Evolutionary conservation across 345 rosid species (phyloP), one percentile per base, ranked within the genome.

Genomic region (Murraya koenigii): DNA sequence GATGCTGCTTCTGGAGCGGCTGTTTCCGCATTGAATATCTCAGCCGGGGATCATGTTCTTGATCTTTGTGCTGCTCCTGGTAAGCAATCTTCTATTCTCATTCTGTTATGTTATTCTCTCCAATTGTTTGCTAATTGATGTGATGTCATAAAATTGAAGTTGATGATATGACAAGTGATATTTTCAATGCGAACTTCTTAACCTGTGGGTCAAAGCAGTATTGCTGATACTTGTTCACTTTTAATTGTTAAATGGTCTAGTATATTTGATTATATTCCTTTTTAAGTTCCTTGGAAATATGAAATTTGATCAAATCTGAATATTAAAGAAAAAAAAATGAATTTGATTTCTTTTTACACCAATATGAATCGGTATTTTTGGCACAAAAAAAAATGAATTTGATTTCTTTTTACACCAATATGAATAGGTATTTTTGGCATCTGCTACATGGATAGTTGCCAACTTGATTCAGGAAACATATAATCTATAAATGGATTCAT

Each of bases 1-100:
- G 97, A 93, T 79, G 97, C 97, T 63, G 97, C 98, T 75, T 94
- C 99, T 4, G 98, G 97, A 30, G 97, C 99, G 6, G 93, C 99
- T 72, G 97, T 94, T 73, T 79, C 80, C 38, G 95, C 93, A 20
- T 84, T 96, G 87, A 77, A 79, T 73, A 82, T 94, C 39, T 87
- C 91, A 6, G 79, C 68, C 1, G 99, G 97, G 76, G 99, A 96
- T 89, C 94, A 94, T 78, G 94, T 96, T 73, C 93, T 94, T 74
- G 98, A 96, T 85, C 92, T 94, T 23, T 96, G 98, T 67, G 88
- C 94, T 77, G 97, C 99, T 63, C 97, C 98, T 66, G 99, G 99
- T 92, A 72, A 81, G 77, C 28, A 75, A 30, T 11, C 60, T 58
- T 20, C 35, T 39, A 30, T 52, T 52, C 41, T 68, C 60, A 30